Evolutionary conservation across 352 stramenopile species (phyloP).

Genomic region (Phytophthora chlamydospora): DNA sequence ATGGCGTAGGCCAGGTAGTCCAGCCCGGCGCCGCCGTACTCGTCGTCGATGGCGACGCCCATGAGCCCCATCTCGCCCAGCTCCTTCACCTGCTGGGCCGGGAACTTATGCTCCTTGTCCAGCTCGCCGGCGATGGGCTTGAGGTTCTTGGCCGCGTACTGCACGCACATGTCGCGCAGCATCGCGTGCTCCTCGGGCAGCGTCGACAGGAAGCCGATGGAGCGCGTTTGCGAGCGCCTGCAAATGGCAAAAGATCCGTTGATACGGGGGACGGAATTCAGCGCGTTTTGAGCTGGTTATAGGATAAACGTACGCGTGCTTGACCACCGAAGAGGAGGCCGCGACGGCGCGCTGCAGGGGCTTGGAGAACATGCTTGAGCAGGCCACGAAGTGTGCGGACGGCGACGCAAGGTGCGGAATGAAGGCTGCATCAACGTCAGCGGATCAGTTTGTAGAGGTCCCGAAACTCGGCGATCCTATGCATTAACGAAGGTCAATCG

Average conservation of each 20-base stretch:
- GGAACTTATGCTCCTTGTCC: conserved; percentile 91
- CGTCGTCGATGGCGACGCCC: conserved; percentile 91
- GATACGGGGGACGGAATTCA: conserved; percentile 3
- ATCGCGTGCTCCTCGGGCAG: conserved; percentile 96
- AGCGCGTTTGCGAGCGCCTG: conserved; percentile 41
- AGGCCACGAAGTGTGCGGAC: conserved; percentile 3
- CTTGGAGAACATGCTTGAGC: conserved; percentile 46
- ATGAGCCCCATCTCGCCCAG: conserved; percentile 95
- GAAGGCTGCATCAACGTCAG: conserved; percentile 28
- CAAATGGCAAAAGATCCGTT: conserved; percentile 17
- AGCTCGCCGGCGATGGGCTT: conserved; percentile 89
- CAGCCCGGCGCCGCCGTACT: conserved; percentile 92
- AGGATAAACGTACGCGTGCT: conserved; percentile 29
- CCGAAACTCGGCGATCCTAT: conserved; percentile 16
- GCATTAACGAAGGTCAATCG: not conserved
- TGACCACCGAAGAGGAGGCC: conserved; percentile 28
- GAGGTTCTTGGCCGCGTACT: conserved; percentile 96
- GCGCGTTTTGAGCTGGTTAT: not conserved
- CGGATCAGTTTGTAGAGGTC: conserved; percentile 3
- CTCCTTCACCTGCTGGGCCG: conserved; percentile 81
- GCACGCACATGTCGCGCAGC: conserved; percentile 95
- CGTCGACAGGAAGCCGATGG: conserved; percentile 63
- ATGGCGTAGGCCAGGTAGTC: conserved; percentile 98
- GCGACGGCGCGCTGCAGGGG: conserved; percentile 37
- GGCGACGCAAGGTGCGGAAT: conserved; percentile 16